Evolutionary conservation across 768 basidiomycete genomes (phyloP), one percentile per base, ranked within the genome.

Genomic region (Lentinula detonsa): DNA sequence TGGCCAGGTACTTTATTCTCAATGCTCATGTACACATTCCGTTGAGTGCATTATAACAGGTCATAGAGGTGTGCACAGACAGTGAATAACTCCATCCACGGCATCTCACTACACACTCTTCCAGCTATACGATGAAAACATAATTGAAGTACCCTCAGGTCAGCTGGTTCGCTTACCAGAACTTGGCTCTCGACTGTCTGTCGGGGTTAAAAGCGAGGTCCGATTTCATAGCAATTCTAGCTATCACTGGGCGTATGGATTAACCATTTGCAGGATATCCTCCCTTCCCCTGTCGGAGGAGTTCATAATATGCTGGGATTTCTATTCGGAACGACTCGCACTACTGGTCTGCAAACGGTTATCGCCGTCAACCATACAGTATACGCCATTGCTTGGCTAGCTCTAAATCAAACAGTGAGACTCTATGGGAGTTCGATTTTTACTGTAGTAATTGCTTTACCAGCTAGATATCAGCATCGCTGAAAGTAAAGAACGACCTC

Each of bases 301-400:
- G 75, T 80, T 61, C 79, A 78, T 53, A 76, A 75, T 49, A 64
- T 82, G n/a, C 78, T 82, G 55, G 78, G 70, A 53, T 74, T 74
- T 64, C 74, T 83, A 49, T 72, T 79, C 54, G 77, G 81, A 23
- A 72, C 77, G 60, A 75, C 73, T 63, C 71, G 75, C 52, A 74
- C 78, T 13, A 76, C 76, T 42, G 68, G 67, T 13, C 72, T 75
- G 13, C 89, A 90, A 61, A 86, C 84, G 1, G 87, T 93, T 33
- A 76, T 94, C 39, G 80, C 82, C 23, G 81, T 93, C 31, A 84
- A 81, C 63, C 92, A 91, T 61, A 89, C 84, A 15, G 87, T 90
- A 43, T 82, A 93, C 63, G 91, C 89, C 13, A 76, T 96, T 50
- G 82, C 86, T 52, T 96, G 94, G 94, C 78, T 94, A 4, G 94